Conservation (phyloP, 768 basidiomycete species). For the Wakefieldia striispora region DNA sequence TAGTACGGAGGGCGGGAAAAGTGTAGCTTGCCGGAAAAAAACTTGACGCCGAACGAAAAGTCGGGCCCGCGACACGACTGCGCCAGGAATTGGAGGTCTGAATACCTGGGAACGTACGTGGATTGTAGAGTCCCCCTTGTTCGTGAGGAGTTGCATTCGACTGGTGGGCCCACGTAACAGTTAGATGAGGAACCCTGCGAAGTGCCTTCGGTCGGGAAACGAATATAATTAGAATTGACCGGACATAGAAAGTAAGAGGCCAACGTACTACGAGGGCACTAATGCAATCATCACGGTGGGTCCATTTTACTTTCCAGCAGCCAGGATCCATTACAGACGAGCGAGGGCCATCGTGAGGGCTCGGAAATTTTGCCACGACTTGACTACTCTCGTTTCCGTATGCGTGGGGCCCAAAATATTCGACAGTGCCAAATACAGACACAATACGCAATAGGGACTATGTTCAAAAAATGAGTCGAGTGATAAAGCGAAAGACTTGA, state of each 20-base stretch:
- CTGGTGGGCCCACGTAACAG: conserved; percentile 80
- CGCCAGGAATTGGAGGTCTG: conserved; percentile 19
- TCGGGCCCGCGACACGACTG: conserved; percentile 4
- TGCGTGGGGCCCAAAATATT: conserved; percentile 44
- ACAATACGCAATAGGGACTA: conserved; percentile 55
- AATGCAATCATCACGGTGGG: conserved; percentile 71
- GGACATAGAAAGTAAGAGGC: not conserved
- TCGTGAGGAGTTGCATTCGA: conserved; percentile 27
- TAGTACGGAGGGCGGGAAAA: conserved; percentile 9
- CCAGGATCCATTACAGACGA: conserved; percentile 52
- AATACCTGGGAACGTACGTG: conserved; percentile 7
- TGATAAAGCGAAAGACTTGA: conserved; percentile 1
- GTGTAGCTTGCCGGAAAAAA: conserved; percentile 20
- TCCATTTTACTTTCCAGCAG: conserved; percentile 81
- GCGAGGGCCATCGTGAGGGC: conserved; percentile 58
- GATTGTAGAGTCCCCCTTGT: conserved; percentile 10
- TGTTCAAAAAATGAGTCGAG: conserved; percentile 3
- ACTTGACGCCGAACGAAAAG: conserved; percentile 9
- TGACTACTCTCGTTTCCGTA: conserved; percentile 20
- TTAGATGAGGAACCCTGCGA: conserved; percentile 65
- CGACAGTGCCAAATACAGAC: conserved; percentile 62
- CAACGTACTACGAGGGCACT: conserved; percentile 62
- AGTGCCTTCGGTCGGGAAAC: conserved; percentile 49
- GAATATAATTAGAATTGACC: conserved; percentile 1
- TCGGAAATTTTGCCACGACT: conserved; percentile 30